A percentile compares a stretch with the other conserved stretches of the same genome.
phyloP scores from a whole-genome alignment of 768 basidiomycete species.

The Mycena olivaceomarginata region DNA sequence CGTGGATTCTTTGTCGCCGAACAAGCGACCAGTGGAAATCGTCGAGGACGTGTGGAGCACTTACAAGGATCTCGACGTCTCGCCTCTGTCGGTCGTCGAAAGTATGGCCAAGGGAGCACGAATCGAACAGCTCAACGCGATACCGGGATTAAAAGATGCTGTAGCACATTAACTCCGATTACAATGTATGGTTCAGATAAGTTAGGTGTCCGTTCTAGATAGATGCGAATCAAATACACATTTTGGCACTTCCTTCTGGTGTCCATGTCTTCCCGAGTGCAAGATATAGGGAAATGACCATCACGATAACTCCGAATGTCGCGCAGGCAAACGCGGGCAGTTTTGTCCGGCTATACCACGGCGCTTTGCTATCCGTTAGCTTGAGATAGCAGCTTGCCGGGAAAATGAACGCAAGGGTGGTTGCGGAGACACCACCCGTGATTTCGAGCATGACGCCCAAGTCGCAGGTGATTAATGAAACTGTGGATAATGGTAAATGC shows the following conservation, averaged over 20 bases:
- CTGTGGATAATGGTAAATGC: slow-evolving; percentile 61
- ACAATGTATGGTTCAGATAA: slow-evolving; percentile 42
- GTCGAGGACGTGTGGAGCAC: slow-evolving; percentile 82
- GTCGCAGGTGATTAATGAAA: slow-evolving; percentile 95
- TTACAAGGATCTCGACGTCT: slow-evolving; percentile 79
- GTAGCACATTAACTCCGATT: slow-evolving; percentile 46
- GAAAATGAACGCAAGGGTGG: slow-evolving; percentile 95
- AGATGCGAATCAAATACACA: slow-evolving; percentile 73
- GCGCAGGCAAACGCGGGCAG: slow-evolving; percentile 86
- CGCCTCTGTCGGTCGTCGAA: slow-evolving; percentile 83
- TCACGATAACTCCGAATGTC: slow-evolving; percentile 84
- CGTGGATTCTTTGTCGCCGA: slow-evolving; percentile 59
- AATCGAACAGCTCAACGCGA: slow-evolving; percentile 74
- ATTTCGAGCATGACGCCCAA: slow-evolving; percentile 99
- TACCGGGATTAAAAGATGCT: slow-evolving; percentile 72
- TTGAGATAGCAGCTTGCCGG: slow-evolving; percentile 92
- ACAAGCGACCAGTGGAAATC: slow-evolving; percentile 71
- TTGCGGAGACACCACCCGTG: slow-evolving; percentile 96
- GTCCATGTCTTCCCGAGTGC: slow-evolving; percentile 89
- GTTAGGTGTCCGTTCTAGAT: slow-evolving; percentile 41
- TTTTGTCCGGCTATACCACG: slow-evolving; percentile 84
- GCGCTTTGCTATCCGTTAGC: slow-evolving; percentile 72
- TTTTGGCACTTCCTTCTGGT: slow-evolving; percentile 80
- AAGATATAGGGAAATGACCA: slow-evolving; percentile 85
- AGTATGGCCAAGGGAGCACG: slow-evolving; percentile 80